These are phyloP conservation scores for Boletales sp. DNA, from an alignment of 768 basidiomycete species.

Conservation along the genomic window DNA sequence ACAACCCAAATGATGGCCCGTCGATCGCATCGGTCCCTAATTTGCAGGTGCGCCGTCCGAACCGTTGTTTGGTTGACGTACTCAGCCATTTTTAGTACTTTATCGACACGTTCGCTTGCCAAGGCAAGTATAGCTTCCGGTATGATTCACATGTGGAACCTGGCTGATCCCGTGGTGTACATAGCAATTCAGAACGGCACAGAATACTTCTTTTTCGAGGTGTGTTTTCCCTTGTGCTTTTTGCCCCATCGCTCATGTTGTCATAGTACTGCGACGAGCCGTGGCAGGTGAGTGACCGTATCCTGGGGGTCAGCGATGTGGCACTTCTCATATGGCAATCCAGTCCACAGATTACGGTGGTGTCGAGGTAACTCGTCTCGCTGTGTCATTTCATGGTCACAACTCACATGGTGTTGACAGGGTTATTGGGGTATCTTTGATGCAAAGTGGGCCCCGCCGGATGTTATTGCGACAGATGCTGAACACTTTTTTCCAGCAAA, in stretches of 20 bases:
- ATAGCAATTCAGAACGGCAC: conserved; percentile 74
- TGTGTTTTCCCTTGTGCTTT: conserved; percentile 18
- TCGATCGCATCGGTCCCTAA: conserved; percentile 57
- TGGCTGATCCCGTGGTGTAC: conserved; percentile 5
- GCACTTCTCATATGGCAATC: conserved; percentile 12
- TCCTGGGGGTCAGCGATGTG: neutral
- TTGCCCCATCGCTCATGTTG: conserved; percentile 4
- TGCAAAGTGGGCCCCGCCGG: conserved; percentile 38
- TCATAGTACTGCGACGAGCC: conserved; percentile 67
- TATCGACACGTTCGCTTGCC: conserved; percentile 82
- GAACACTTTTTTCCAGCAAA: conserved; percentile 40
- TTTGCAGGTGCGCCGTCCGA: conserved; percentile 44
- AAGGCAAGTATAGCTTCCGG: conserved; percentile 16
- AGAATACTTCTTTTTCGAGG: conserved; percentile 87
- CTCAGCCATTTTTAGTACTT: conserved; percentile 51
- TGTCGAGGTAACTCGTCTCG: conserved; percentile 50
- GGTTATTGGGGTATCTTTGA: conserved; percentile 69
- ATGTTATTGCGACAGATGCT: conserved; percentile 23
- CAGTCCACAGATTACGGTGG: conserved; percentile 69
- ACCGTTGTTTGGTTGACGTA: neutral
- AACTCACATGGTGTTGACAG: conserved; percentile 18
- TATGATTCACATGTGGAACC: neutral
- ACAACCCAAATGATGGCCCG: conserved; percentile 63
- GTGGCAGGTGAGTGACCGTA: conserved; percentile 60
- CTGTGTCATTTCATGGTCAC: conserved; percentile 1